Base-by-base conservation (phyloP, 2,329 filamentous ascomycete genomes). In the Paraphoma sp. region DNA sequence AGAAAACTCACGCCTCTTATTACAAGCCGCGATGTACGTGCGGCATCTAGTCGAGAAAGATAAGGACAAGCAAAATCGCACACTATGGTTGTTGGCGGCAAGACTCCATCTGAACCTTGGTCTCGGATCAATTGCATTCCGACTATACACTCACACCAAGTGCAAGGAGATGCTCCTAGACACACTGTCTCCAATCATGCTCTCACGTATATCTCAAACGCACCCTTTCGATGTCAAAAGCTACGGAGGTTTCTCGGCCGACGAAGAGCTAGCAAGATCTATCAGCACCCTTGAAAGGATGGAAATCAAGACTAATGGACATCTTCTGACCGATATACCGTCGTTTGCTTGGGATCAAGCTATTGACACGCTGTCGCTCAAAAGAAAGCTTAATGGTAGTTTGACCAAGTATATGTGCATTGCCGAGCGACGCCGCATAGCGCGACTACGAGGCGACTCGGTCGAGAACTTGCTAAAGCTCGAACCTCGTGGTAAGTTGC, bases 81-180 rank as follows among this genome's bases (percentile, higher is more conserved):
- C 60, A 3, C 40, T 74, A n/a, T 52, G 65, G 42, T 51, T 76
- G n/a, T 59, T 76, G n/a, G 69, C 73, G 8, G 65, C 70, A 28
- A 70, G 71, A 12, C 28, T 75, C 6, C 72, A 76, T 51, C 53
- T 73, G 10, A 65, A 67, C 16, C 62, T 74, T 12, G 74, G 74
- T 11, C 57, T 76, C 1, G 69, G 67, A 17, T 70, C 64, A 23
- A 56, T 67, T 33, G 72, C 72, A 14, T 73, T 74, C 45, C 59
- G 68, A 10, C 58, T 72, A 16, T 76, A 69, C 50, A 53, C 50
- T 14, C 52, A 68, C 36, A 64, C 63, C 2, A 68, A 66, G 38
- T 64, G 70, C 31, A 76, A 76, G 51, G 72, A 76, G 45, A 74
- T 76, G 64, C 61, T 76, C 3, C 47, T 72, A 10, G 71, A 76